Evolutionary conservation across 1,284 basidiomycete species (phyloP).

Genomic region (Amylostereum areolatum): DNA sequence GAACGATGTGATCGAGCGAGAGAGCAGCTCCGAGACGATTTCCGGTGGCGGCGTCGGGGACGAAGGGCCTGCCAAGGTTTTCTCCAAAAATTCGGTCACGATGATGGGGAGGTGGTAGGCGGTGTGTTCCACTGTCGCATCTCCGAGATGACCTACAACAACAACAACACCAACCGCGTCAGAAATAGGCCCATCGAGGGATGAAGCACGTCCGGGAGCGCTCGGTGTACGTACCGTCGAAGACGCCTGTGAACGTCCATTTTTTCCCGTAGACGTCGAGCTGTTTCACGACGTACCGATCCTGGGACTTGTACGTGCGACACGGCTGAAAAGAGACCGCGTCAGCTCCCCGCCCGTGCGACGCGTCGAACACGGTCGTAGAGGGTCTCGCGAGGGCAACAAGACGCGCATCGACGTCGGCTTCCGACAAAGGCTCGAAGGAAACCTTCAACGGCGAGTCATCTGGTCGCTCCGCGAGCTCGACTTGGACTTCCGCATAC

Average conservation of each 20-base stretch:
- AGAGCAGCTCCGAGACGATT: slow-evolving; percentile 48
- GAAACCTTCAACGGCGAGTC: slow-evolving; percentile 7
- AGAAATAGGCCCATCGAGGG: slow-evolving; percentile 6
- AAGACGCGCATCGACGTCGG: slow-evolving; percentile 33
- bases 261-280: slow-evolving; percentile 47
- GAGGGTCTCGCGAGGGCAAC: slow-evolving; percentile 45
- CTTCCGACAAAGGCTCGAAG: slow-evolving; percentile 8
- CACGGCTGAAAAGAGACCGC: slow-evolving; percentile 61
- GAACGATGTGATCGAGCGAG: slow-evolving; percentile 50
- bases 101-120: slow-evolving; percentile 64
- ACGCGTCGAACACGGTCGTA: slow-evolving; percentile 31
- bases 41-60: slow-evolving; percentile 30
- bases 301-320: slow-evolving; percentile 42
- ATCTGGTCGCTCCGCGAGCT: slow-evolving; percentile 11
- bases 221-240: slow-evolving; percentile 46
- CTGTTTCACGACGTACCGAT: slow-evolving; percentile 54
- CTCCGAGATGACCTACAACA: slow-evolving; percentile 55
- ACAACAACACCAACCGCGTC: background rate
- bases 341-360: slow-evolving; percentile 40
- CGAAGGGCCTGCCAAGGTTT: slow-evolving; percentile 19
- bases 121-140: slow-evolving; percentile 63
- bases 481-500: slow-evolving; percentile 10
- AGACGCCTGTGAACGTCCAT: slow-evolving; percentile 64
- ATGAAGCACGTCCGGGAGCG: slow-evolving; percentile 1
- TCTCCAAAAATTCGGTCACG: slow-evolving; percentile 48